These are phyloP conservation scores for Pleomassaria siparia DNA, from an alignment of 2,329 filamentous ascomycete genomes.

Conservation along the genomic window DNA sequence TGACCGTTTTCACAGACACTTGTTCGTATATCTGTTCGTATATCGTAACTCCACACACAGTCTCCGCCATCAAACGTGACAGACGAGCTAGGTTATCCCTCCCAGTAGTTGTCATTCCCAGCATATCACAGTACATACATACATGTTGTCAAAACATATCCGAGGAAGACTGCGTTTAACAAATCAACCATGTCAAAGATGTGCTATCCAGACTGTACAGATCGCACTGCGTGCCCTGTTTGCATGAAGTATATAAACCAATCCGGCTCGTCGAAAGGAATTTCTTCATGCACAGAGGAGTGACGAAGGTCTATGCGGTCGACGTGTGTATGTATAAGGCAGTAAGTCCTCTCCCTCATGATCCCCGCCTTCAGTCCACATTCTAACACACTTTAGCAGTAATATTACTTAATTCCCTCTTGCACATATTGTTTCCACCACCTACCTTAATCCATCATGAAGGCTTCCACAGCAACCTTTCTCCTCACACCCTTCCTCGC, in stretches of 20 bases:
- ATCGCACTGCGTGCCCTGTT: not conserved
- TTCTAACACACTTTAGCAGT: not conserved
- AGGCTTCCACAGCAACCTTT: constrained; percentile 7
- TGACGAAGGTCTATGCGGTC: not conserved
- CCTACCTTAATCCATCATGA: constrained; percentile 14
- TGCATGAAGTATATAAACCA: not conserved
- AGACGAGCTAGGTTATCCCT: not conserved
- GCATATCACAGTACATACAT: not conserved
- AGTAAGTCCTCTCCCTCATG: not conserved
- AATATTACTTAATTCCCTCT: constrained; percentile 1
- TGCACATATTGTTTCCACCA: not conserved
- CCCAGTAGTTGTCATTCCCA: not conserved
- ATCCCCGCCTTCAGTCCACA: not conserved
- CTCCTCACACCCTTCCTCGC: constrained; percentile 12
- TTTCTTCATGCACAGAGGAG: not conserved
- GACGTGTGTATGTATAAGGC: not conserved
- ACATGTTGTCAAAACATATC: not conserved
- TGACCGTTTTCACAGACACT: not conserved
- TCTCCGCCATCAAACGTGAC: not conserved
- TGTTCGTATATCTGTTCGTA: not conserved
- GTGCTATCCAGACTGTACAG: not conserved
- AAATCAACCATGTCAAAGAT: not conserved
- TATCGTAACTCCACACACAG: too few relatives aligned
- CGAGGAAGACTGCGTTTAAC: not conserved
- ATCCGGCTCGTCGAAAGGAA: not conserved